A percentile compares a stretch with the other conserved stretches of the same genome.
Conservation (phyloP, 371 early-diverging fungal genomes). For the Mucor plumbeus region DNA sequence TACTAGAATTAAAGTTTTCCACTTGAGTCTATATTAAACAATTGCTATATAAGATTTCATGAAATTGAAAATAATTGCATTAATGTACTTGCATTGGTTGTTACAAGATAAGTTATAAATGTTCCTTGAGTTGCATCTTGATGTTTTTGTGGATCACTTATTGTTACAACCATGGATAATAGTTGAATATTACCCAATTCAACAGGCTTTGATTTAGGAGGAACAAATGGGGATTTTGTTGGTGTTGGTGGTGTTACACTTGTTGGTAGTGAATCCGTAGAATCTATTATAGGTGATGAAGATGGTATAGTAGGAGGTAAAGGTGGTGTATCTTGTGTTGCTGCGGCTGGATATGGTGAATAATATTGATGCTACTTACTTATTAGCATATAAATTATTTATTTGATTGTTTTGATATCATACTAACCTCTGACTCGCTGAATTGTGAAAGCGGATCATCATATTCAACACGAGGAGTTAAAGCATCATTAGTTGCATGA, state of each 20-base stretch:
- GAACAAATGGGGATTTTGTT: conserved; percentile 17
- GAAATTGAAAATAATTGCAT: neutral
- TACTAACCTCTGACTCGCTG: conserved; percentile 24
- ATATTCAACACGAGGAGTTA: conserved; percentile 32
- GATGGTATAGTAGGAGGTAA: conserved; percentile 16
- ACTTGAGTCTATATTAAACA: conserved; percentile 22
- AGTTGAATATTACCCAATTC: conserved; percentile 3
- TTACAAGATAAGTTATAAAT: conserved; percentile 83
- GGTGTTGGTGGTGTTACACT: conserved; percentile 7
- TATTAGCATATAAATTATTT: neutral
- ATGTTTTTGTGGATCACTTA: conserved; percentile 85
- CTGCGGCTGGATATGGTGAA: neutral
- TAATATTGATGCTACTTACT: conserved; percentile 4
- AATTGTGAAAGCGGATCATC: conserved; percentile 41
- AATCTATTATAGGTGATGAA: conserved; percentile 17
- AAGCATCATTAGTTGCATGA: conserved; percentile 39
- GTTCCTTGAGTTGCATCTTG: conserved; percentile 80
- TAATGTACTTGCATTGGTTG: conserved; percentile 61
- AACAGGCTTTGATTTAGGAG: conserved; percentile 8
- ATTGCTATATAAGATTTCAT: neutral
- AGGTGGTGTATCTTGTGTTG: conserved; percentile 2
- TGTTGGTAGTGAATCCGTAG: conserved; percentile 10
- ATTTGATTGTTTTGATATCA: neutral
- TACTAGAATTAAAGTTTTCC: conserved; percentile 11
- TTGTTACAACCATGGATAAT: conserved; percentile 52